Percentiles rank a stretch among this genome's conserved stretches.
These are phyloP conservation scores for Pulveroboletus sp. DNA, from an alignment of 768 basidiomycete genomes.

Conservation along the genomic window DNA sequence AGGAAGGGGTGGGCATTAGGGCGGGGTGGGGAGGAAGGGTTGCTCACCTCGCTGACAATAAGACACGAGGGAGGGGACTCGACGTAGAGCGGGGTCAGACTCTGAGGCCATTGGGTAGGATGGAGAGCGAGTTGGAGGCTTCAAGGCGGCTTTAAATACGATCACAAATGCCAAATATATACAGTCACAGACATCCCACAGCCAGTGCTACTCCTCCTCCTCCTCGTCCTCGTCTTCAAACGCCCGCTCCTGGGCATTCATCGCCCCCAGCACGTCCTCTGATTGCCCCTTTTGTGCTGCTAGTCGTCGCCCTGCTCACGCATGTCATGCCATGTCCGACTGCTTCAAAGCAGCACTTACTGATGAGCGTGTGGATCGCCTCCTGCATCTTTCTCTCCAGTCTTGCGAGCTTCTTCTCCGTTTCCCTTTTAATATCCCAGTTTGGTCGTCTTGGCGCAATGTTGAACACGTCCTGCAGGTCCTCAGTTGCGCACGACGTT, in stretches of 20 bases:
- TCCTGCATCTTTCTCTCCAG: constrained; percentile 91
- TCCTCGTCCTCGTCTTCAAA: constrained; percentile 44
- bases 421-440: constrained; percentile 93
- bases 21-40: neutral
- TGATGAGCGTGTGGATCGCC: constrained; percentile 87
- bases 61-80: constrained; percentile 59
- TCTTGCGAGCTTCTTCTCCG: constrained; percentile 83
- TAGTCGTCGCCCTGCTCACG: constrained; percentile 64
- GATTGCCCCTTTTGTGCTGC: constrained; percentile 74
- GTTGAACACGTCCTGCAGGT: constrained; percentile 80
- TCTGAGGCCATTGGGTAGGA: constrained; percentile 31
- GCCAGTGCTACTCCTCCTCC: neutral
- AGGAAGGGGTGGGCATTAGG: constrained; percentile 12
- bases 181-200: neutral
- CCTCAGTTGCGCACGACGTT: constrained; percentile 13
- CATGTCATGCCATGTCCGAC: constrained; percentile 7
- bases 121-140: neutral
- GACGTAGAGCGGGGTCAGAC: constrained; percentile 31
- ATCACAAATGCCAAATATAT: constrained; percentile 17
- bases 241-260: constrained; percentile 68
- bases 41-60: constrained; percentile 69
- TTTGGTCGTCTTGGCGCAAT: constrained; percentile 97
- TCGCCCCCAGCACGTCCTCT: constrained; percentile 77
- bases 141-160: constrained; percentile 11
- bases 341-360: constrained; percentile 44